Evolutionary conservation across 345 rosid genomes (phyloP), one percentile per base, ranked within the genome.

Genomic region (Eutrema yunnanense): DNA sequence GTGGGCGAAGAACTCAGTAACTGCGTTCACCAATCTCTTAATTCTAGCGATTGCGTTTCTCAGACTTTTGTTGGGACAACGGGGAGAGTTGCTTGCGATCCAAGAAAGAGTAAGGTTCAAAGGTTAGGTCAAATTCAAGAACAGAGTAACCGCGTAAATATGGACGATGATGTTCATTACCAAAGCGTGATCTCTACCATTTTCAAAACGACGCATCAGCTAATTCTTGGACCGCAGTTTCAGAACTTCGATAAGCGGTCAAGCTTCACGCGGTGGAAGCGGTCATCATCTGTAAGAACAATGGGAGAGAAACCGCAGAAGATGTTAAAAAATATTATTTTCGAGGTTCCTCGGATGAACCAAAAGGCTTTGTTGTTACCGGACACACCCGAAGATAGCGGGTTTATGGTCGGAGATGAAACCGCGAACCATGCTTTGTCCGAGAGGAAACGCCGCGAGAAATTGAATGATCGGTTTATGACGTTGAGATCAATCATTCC

Each of bases 401-500:
- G 53, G 72, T 32, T 69, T 71, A 80, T 70, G 65, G 68, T 75
- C 51, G 79, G 79, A 33, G 90, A 83, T 71, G 88, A 84, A 67
- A 68, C 80, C 42, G 73, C 74, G 10, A 83, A 68, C 73, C 86
- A 80, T 10, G 76, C 75, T 1, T 72, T 76, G 65, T 81, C 82
- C 9, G 96, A 85, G 67, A 82, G 64, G 78, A 86, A 65, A 74
- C 79, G 78, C 13, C 81, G 82, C 2, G 90, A 83, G 69, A 84
- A 81, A 68, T 54, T 95, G 33, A 84, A 82, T 9, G 83, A 88
- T 44, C 81, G 85, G 34, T 82, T 92, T 69, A 67, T 69, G 71
- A 79, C 73, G 53, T 86, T 95, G 72, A 83, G 84, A 61, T 84
- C 97, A n/a, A 77, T 92, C 2, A 51, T 90, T 29, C 98, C 98